Conservation (phyloP, 164 flowering plant genomes). For the Akebia trifoliata region DNA sequence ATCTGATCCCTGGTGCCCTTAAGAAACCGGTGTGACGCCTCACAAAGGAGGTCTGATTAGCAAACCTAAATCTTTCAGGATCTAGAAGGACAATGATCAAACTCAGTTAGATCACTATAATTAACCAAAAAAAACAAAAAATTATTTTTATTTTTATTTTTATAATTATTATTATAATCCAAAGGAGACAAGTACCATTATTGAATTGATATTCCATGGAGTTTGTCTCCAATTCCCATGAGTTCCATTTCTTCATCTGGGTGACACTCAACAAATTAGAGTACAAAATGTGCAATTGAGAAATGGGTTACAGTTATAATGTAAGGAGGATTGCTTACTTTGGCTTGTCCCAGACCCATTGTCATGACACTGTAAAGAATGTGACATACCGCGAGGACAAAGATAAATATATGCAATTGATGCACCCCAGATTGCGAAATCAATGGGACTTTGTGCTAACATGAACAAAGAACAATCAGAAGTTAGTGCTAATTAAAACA, state of each 20-base stretch:
- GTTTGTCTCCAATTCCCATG: conserved; percentile 57
- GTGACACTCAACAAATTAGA: neutral
- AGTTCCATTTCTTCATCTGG: conserved; percentile 71
- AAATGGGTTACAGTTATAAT: neutral
- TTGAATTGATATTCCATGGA: conserved; percentile 56
- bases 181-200: conserved; percentile 31
- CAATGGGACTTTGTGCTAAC: conserved; percentile 39
- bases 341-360: conserved; percentile 46
- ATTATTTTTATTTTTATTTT: too few species aligned
- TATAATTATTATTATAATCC: too few species aligned
- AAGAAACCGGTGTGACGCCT: conserved; percentile 45
- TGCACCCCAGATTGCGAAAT: conserved; percentile 49
- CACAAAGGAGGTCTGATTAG: conserved; percentile 66
- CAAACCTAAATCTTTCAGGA: conserved; percentile 59
- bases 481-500: neutral
- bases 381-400: conserved; percentile 63
- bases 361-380: conserved; percentile 56
- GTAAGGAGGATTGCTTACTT: conserved; percentile 30
- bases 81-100: conserved; percentile 31
- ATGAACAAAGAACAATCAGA: neutral
- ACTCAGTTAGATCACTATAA: neutral
- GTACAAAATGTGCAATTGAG: neutral
- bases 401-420: conserved; percentile 63
- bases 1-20: conserved; percentile 45
- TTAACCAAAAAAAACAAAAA: too few species aligned